Evolutionary conservation across 331 rosid genomes (phyloP), one percentile per base, ranked within the genome.

Genomic region (Malus hybrid): DNA sequence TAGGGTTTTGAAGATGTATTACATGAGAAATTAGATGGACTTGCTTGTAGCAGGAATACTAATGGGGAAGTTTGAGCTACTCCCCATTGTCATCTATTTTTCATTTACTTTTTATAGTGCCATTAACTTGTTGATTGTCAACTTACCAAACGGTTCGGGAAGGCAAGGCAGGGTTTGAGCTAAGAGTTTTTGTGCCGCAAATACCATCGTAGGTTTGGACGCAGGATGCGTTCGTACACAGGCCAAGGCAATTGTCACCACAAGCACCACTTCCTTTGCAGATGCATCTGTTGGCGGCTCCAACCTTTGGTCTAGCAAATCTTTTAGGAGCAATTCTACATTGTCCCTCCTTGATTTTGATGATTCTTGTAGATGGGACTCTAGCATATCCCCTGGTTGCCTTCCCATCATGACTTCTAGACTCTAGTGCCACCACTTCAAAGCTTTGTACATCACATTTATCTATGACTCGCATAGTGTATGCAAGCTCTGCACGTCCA

Each of bases 391-490:
- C 14, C 89, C 87, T 0, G 91, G 93, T 70, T 90, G 93, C 66
- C 67, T 86, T 70, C 96, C 91, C 87, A 83, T 85, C 83, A 90
- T 64, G 46, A 81, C 60, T 64, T 90, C 96, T n/a, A n/a, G 2
- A 28, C 1, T 28, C 29, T 7, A 88, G 44, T 9, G 77, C 86
- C 58, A 90, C 87, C 28, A 88, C 96, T 2, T 91, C 89, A 58
- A 86, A 88, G 60, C 93, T 88, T 42, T 86, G 87, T 32, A 86
- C 89, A 15, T 90, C 92, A n/a, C 90, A 84, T 72, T 87, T 88
- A 12, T 81, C 84, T 0, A 89, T 88, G 6, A 88, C 83, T 29
- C 69, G 66, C 29, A 28, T 28, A 28, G 29, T 28, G 29, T 28
- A 28, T 28, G 29, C 29, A 28, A 28, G 81, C 77, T 90, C 93